Evolutionary conservation across 164 flowering plant genomes (phyloP).

Genomic region (Dillenia turbinata): DNA sequence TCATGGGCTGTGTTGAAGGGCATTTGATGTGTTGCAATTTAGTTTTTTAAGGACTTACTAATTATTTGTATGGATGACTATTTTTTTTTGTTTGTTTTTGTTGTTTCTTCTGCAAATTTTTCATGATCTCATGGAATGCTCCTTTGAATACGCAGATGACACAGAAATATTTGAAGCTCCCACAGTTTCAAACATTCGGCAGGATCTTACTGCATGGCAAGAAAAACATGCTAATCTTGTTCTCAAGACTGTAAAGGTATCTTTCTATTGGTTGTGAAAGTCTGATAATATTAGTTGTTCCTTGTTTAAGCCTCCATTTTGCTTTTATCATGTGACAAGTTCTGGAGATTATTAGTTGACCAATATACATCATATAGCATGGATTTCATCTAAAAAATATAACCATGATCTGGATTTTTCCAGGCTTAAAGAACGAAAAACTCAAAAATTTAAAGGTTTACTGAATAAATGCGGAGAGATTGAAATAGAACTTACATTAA

Average conservation of each 20-base stretch:
- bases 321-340: neutral
- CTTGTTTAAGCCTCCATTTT: neutral
- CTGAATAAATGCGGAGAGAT: too few relatives aligned
- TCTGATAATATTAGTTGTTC: neutral
- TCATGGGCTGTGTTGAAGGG: neutral
- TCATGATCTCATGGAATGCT: neutral
- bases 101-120: neutral
- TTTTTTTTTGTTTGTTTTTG: neutral
- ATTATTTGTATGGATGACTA: neutral
- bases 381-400: too few relatives aligned
- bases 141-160: constrained; percentile 53
- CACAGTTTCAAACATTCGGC: constrained; percentile 74
- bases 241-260: constrained; percentile 81
- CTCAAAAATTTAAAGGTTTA: too few relatives aligned
- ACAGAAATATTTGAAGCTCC: constrained; percentile 54
- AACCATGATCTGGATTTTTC: too few relatives aligned
- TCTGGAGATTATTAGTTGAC: too few relatives aligned
- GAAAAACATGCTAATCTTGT: constrained; percentile 82
- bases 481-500: too few relatives aligned
- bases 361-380: too few relatives aligned
- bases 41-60: neutral
- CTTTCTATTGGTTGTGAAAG: neutral
- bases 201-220: constrained; percentile 94
- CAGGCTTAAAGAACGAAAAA: too few relatives aligned
- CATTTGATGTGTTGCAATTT: neutral